A percentile compares a stretch with the other conserved stretches of the same genome.
Conservation (phyloP, 495 filamentous ascomycete species). For the Hypoxylon subgilvum region DNA sequence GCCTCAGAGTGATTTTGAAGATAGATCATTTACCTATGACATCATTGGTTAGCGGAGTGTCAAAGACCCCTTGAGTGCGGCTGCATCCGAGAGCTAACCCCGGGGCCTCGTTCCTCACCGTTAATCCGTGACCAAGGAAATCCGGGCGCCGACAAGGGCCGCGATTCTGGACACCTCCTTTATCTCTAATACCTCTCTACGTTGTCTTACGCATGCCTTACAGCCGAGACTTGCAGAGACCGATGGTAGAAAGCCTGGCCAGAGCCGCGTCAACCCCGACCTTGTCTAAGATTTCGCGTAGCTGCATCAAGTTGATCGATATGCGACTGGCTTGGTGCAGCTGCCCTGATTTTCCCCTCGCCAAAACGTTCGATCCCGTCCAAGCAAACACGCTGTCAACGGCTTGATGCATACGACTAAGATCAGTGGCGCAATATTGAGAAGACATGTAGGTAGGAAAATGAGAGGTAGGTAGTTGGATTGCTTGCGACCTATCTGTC, state of each 20-base stretch:
- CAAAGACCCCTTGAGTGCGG: conserved; percentile 16
- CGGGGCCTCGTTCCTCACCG: neutral
- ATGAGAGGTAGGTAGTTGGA: conserved; percentile 15
- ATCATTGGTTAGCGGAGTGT: conserved; percentile 28
- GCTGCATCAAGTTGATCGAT: conserved; percentile 28
- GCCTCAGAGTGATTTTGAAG: conserved; percentile 4
- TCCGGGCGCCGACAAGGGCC: conserved; percentile 23
- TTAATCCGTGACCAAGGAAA: neutral
- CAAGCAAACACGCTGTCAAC: conserved; percentile 19
- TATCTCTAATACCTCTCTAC: conserved; percentile 8
- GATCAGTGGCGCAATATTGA: conserved; percentile 26
- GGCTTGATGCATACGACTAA: conserved; percentile 27
- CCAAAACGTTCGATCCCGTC: neutral
- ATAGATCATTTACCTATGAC: conserved; percentile 33
- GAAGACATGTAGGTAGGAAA: conserved; percentile 16
- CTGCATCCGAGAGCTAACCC: conserved; percentile 11
- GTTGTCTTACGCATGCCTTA: conserved; percentile 23
- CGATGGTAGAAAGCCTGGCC: conserved; percentile 12
- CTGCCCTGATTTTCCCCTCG: conserved; percentile 11
- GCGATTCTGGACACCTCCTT: conserved; percentile 15
- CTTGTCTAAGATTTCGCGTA: conserved; percentile 36
- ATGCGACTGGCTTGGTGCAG: conserved; percentile 10
- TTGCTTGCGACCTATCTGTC: neutral
- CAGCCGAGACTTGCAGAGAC: conserved; percentile 23
- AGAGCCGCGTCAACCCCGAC: conserved; percentile 12